Base-by-base conservation (phyloP, 2,329 filamentous ascomycete species). In the Cercospora citrullina region DNA sequence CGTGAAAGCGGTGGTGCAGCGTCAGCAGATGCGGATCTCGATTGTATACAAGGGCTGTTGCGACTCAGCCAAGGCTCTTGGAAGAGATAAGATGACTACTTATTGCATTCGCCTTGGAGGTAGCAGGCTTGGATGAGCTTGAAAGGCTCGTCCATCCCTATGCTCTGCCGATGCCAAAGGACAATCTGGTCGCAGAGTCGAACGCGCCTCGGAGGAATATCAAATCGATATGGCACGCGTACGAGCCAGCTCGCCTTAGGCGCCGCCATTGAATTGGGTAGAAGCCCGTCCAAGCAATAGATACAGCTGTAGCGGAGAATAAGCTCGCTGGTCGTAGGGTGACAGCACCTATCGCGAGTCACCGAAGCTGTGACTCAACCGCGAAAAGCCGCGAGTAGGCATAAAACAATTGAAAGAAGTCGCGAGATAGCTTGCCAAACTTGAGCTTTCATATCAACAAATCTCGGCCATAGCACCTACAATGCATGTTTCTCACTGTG, bases 1-100 rank as follows among this genome's bases (percentile, higher is more conserved):
- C 69, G 71, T 64, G 75, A 74, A 65, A 75, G 69, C 68, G 67
- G 62, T n/a, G 80, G 77, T 57, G 73, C 79, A 53, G 81, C 80
- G 45, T 80, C 79, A 51, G 80, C 79, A 10, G 81, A 81, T 21
- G 83, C 84, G 67, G 94, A 97, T 77, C 84, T 96, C 78, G 93
- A 96, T 77, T 96, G 93, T 76, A 90, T 97, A 58, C 92, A 94
- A 64, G 93, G 93, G n/a, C 81, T 98, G 71, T 79, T 97, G 70
- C 94, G 92, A 61, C 84, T 98, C 57, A 96, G 93, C 75, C 92
- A 96, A 80, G 94, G 94, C n/a, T 92, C 92, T 76, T 97, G 94
- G 93, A 36, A 23, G 16, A 57, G 28, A 45, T 57, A 42, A 12
- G 23, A 16, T 30, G 12, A 53, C 7, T 53, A 26, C 23, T 26